A percentile compares a stretch with the other conserved stretches of the same genome.
Conservation (phyloP, 306 rosid species). For the Oxytropis ochrocephala region DNA sequence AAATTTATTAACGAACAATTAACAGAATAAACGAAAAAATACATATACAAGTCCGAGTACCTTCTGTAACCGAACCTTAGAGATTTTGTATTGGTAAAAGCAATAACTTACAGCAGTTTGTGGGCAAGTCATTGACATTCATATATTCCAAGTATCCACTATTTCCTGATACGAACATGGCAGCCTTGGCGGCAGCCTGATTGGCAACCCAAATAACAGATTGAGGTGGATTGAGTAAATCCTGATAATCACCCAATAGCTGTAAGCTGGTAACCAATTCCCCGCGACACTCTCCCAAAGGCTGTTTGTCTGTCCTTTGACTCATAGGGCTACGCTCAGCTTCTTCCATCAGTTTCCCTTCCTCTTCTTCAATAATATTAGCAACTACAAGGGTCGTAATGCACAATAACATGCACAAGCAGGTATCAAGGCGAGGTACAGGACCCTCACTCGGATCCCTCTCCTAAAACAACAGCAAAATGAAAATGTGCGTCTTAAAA, state of each 20-base stretch:
- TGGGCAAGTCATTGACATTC: conserved; percentile 67
- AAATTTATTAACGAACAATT: not conserved
- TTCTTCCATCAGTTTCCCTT: conserved; percentile 68
- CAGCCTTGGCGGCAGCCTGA: conserved; percentile 94
- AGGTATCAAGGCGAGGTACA: conserved; percentile 92
- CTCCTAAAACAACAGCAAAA: conserved; percentile 47
- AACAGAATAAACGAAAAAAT: not conserved
- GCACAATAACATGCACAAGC: conserved; percentile 85
- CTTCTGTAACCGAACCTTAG: conserved; percentile 6
- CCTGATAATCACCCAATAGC: conserved; percentile 65
- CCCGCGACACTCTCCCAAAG: conserved; percentile 59
- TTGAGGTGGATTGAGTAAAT: conserved; percentile 72
- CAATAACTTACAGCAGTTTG: conserved; percentile 67
- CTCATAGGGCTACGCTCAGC: conserved; percentile 48
- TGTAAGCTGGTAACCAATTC: conserved; percentile 77
- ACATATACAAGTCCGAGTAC: not conserved
- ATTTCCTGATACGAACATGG: conserved; percentile 63
- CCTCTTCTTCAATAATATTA: conserved; percentile 88
- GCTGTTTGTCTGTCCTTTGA: conserved; percentile 56
- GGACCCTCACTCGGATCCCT: conserved; percentile 94
- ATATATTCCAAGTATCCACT: conserved; percentile 56
- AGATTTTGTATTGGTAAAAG: conserved; percentile 9
- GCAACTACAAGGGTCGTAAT: conserved; percentile 74
- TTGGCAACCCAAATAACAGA: conserved; percentile 56
- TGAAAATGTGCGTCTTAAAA: not conserved